Evolutionary conservation across 225 moss, liverwort and hornwort genomes (phyloP), one percentile per base, ranked within the genome.

Genomic region (Pleurozium schreberi): DNA sequence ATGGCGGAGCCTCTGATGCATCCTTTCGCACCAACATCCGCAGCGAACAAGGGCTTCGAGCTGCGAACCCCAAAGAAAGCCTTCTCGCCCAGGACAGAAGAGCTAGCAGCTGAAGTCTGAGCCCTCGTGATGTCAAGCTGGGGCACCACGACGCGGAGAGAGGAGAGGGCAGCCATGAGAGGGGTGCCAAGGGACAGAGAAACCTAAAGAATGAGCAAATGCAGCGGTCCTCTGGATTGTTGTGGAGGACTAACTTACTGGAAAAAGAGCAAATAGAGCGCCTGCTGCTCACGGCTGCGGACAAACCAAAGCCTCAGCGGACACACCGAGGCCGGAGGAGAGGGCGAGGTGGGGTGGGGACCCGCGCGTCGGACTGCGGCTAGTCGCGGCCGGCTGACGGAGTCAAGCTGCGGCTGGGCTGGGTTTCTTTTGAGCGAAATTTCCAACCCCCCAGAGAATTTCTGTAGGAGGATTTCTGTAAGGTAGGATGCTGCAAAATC

Each of bases 91-190:
- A 75, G 65, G 69, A 63, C 81, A 65, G 38, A 62, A 50, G 91
- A 68, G 53, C 26, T 63, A 33, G 62, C 64, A 82, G 82, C 12
- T 47, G 83, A 62, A 10, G 83, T 31, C 63, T 92, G 91, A 23
- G 85, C 75, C 89, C 91, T 43, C 10, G 87, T 40, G 65, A 77
- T 38, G 79, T 85, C 93, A 80, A 90, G 64, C 88, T 73, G 91
- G 49, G 93, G 83, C 88, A 83, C 88, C 79, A 73, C 91, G 36
- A 88, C 85, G 27, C 93, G 89, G 47, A 91, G 83, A 45, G 93
- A 88, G 13, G 88, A 89, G 77, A 91, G 57, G 57, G 92, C 87
- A 79, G 93, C 93, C 93, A 93, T 91, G 69, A 82, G 60, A 76
- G 10, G 64, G 14, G 45, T 36, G 60, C 28, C 71, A 60, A 27